Evolutionary conservation across 805 yeast genomes (phyloP).

Genomic region (Yarrowia deformans): DNA sequence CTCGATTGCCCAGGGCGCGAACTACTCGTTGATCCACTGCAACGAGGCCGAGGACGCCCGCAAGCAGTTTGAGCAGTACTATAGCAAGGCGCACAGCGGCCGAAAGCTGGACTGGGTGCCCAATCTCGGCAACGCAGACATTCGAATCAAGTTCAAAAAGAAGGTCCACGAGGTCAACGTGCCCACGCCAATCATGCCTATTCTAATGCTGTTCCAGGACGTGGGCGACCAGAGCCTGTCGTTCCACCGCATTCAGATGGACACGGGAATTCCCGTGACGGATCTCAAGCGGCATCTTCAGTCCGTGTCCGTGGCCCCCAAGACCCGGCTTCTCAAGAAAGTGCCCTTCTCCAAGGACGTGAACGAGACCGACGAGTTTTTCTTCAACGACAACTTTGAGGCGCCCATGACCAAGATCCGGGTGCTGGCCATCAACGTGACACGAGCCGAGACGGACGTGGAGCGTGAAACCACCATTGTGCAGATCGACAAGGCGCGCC

Average conservation of each 20-base stretch:
- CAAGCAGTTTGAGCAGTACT: slow-evolving; percentile 59
- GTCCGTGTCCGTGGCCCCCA: slow-evolving; percentile 84
- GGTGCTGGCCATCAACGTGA: slow-evolving; percentile 69
- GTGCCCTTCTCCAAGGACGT: slow-evolving; percentile 78
- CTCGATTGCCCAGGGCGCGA: slow-evolving; percentile 51
- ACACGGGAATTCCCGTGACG: slow-evolving; percentile 72
- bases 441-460: slow-evolving; percentile 59
- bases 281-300: slow-evolving; percentile 81
- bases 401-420: slow-evolving; percentile 74
- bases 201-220: slow-evolving; percentile 75
- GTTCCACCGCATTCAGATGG: slow-evolving; percentile 64
- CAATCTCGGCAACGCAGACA: slow-evolving; percentile 81
- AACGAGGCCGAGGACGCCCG: slow-evolving; percentile 54
- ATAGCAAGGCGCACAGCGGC: slow-evolving; percentile 61
- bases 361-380: slow-evolving; percentile 66
- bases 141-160: slow-evolving; percentile 71
- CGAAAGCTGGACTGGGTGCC: slow-evolving; percentile 79
- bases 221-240: slow-evolving; percentile 57
- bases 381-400: slow-evolving; percentile 71
- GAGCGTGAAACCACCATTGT: slow-evolving; percentile 61
- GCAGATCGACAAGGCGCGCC: slow-evolving; percentile 67
- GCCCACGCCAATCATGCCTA: slow-evolving; percentile 81
- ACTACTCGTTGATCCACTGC: slow-evolving; percentile 32
- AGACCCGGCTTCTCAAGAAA: slow-evolving; percentile 75
- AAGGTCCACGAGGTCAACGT: slow-evolving; percentile 78